These are phyloP conservation scores for Lentinula lateritia DNA, from an alignment of 768 basidiomycete species.

Conservation along the genomic window DNA sequence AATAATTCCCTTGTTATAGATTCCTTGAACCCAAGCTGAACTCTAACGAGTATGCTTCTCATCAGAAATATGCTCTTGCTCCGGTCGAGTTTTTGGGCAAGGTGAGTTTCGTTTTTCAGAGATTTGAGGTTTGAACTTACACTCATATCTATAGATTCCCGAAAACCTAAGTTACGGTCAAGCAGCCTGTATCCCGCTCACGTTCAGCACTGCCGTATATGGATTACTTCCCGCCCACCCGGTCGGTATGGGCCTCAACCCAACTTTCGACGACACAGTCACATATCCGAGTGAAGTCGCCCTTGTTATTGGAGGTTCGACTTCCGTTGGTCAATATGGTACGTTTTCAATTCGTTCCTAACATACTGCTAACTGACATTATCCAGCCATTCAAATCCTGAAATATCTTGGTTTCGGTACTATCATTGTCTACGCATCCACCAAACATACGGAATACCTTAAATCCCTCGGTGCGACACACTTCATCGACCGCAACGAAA, in stretches of 20 bases:
- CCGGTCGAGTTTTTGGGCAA: constrained; percentile 35
- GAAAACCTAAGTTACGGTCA: constrained; percentile 39
- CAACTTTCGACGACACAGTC: constrained; percentile 31
- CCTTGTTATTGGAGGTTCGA: constrained; percentile 41
- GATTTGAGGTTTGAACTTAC: constrained; percentile 7
- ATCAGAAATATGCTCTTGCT: constrained; percentile 40
- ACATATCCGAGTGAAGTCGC: constrained; percentile 35
- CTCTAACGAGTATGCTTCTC: constrained; percentile 29
- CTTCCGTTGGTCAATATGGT: constrained; percentile 48
- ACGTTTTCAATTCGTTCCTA: constrained; percentile 6
- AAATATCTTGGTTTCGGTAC: too few relatives aligned
- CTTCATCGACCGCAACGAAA: too few relatives aligned
- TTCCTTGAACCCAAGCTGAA: constrained; percentile 33
- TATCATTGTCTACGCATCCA: too few relatives aligned
- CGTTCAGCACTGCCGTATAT: constrained; percentile 39
- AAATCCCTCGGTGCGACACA: too few relatives aligned
- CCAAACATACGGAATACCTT: too few relatives aligned
- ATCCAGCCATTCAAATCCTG: too few relatives aligned
- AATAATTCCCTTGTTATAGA: constrained; percentile 13
- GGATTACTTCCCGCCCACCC: constrained; percentile 38
- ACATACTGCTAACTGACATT: too few relatives aligned
- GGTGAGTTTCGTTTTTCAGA: constrained; percentile 16
- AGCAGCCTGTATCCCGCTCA: constrained; percentile 43
- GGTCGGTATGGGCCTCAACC: constrained; percentile 33
- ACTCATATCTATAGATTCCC: constrained; percentile 32